Evolutionary conservation across 495 filamentous ascomycete species (phyloP).

Genomic region (Aspergillus panamensis): DNA sequence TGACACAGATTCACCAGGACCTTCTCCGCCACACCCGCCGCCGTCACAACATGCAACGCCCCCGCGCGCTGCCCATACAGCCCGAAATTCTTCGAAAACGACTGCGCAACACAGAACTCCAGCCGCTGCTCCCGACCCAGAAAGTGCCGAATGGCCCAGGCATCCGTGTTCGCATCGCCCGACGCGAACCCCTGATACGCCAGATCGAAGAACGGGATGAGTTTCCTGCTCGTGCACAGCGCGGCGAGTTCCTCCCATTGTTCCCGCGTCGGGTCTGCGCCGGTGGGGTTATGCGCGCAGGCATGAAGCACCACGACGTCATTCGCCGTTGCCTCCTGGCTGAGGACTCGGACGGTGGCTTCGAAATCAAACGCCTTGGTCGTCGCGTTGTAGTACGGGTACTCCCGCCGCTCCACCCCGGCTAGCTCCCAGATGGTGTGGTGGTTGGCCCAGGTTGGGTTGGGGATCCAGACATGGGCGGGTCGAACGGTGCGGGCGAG

Average conservation of each 20-base stretch:
- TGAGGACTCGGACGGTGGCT: constrained; percentile 22
- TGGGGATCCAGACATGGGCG: constrained; percentile 25
- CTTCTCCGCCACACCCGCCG: constrained; percentile 6
- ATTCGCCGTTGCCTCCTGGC: constrained; percentile 16
- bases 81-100: constrained; percentile 39
- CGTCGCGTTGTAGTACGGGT: constrained; percentile 33
- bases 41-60: constrained; percentile 22
- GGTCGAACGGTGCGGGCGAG: constrained; percentile 42
- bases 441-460: constrained; percentile 36
- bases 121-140: constrained; percentile 3
- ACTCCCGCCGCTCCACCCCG: constrained; percentile 14
- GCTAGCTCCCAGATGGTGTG: constrained; percentile 27
- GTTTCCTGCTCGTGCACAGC: constrained; percentile 22
- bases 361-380: constrained; percentile 21
- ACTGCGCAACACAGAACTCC: constrained; percentile 33
- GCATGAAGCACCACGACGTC: constrained; percentile 40
- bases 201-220: constrained; percentile 42
- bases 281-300: constrained; percentile 47
- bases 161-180: constrained; percentile 36
- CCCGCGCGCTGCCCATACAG: constrained; percentile 34
- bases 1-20: constrained; percentile 16
- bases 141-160: constrained; percentile 41
- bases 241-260: constrained; percentile 37
- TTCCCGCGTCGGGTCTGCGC: constrained; percentile 29
- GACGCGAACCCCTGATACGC: constrained; percentile 47